Conservation (phyloP, 805 yeast genomes). For the Saccharomycopsis fibuligera region DNA sequence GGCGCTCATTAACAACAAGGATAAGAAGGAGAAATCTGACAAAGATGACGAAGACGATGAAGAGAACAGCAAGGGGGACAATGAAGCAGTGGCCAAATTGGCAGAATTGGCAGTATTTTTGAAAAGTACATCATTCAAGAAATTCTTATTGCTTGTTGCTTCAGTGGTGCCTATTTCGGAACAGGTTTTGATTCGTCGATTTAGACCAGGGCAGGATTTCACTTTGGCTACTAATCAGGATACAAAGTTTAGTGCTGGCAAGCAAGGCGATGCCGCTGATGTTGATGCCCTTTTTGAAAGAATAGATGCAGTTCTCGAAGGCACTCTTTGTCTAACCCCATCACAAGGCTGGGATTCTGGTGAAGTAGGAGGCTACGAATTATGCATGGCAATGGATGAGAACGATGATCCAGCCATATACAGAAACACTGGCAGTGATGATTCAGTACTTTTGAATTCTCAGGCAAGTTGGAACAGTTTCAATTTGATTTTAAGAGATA, state of each 20-base stretch:
- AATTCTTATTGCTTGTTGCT: slow-evolving; percentile 63
- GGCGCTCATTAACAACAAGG: slow-evolving; percentile 24
- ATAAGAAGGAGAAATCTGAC: slow-evolving; percentile 9
- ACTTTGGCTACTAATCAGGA: slow-evolving; percentile 74
- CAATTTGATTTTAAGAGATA: slow-evolving; percentile 73
- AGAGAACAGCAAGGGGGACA: not conserved
- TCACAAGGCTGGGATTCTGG: slow-evolving; percentile 78
- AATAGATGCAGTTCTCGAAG: slow-evolving; percentile 56
- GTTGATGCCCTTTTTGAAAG: slow-evolving; percentile 24
- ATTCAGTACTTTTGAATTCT: slow-evolving; percentile 68
- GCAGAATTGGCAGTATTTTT: slow-evolving; percentile 52
- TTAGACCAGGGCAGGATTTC: slow-evolving; percentile 93
- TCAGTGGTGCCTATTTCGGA: slow-evolving; percentile 56
- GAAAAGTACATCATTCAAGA: slow-evolving; percentile 53
- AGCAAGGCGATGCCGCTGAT: not conserved
- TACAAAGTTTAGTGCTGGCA: slow-evolving; percentile 23
- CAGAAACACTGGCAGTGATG: slow-evolving; percentile 50
- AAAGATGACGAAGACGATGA: slow-evolving; percentile 16
- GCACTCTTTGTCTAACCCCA: slow-evolving; percentile 78
- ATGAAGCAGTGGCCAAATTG: slow-evolving; percentile 35
- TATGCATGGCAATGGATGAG: slow-evolving; percentile 67
- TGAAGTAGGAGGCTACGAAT: slow-evolving; percentile 92
- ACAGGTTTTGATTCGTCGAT: slow-evolving; percentile 70
- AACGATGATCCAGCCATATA: slow-evolving; percentile 72
- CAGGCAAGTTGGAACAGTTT: slow-evolving; percentile 83